Conservation (phyloP, 2,329 filamentous ascomycete genomes). For the Stagonosporopsis cucurbitacearum region DNA sequence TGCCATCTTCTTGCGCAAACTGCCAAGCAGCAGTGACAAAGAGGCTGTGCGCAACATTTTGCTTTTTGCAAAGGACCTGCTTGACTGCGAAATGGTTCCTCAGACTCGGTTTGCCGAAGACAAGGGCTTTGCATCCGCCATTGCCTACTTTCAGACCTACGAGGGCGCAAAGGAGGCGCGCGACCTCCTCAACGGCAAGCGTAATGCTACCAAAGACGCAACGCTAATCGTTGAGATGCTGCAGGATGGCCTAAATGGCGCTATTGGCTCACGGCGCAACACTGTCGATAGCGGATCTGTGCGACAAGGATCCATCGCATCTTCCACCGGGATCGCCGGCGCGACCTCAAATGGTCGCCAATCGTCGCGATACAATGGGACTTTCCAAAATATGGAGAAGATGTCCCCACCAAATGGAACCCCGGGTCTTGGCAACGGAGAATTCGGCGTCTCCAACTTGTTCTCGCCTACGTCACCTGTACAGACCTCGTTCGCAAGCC, state of each 20-base stretch:
- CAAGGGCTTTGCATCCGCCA: slow-evolving; percentile 61
- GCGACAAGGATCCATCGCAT: slow-evolving; percentile 54
- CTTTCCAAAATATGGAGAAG: slow-evolving; percentile 67
- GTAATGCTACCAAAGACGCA: slow-evolving; percentile 66
- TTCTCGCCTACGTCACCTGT: slow-evolving; percentile 79
- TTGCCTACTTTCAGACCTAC: slow-evolving; percentile 64
- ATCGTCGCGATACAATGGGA: slow-evolving; percentile 65
- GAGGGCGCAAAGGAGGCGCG: slow-evolving; percentile 66
- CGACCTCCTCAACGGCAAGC: slow-evolving; percentile 66
- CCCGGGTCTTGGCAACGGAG: slow-evolving; percentile 60
- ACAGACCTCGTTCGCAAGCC: slow-evolving; percentile 70
- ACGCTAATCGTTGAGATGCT: slow-evolving; percentile 66
- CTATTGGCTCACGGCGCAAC: slow-evolving; percentile 59
- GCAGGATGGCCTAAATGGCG: slow-evolving; percentile 42
- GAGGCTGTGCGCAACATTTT: slow-evolving; percentile 68
- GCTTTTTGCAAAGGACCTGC: slow-evolving; percentile 68
- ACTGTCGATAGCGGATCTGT: slow-evolving; percentile 58
- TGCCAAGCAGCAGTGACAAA: slow-evolving; percentile 64
- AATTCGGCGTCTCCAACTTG: slow-evolving; percentile 68
- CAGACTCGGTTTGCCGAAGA: slow-evolving; percentile 62
- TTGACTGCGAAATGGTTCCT: slow-evolving; percentile 64
- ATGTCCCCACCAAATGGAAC: slow-evolving; percentile 66
- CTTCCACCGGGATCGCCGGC: slow-evolving; percentile 56
- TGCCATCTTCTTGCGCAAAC: slow-evolving; percentile 63
- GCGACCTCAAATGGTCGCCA: slow-evolving; percentile 54